Base-by-base conservation (phyloP, 345 rosid species). In the Carallia pectinifolia region DNA sequence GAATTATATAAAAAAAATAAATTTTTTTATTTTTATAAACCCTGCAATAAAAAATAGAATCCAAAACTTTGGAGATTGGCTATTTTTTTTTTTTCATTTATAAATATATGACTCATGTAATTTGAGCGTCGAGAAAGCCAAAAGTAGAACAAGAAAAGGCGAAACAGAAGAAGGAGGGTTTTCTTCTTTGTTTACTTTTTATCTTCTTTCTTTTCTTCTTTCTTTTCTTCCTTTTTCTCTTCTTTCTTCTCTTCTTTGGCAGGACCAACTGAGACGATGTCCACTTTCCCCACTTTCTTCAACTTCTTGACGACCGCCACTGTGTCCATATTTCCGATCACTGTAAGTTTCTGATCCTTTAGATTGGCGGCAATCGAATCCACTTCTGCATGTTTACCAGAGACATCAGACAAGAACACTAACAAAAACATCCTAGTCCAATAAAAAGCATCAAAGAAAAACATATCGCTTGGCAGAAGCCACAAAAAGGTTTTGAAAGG, bases 201-300 rank as follows among this genome's bases (percentile, higher is more conserved):
- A 76, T 88, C 78, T 0, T 81, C 88, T 37, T 87, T 84, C 56
- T 86, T 82, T 0, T 86, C 88, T 0, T 89, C 88, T 6, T 83
- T 85, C 52, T 88, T 80, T 6, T 81, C 90, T 4, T 82, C 91
- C 27, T 93, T 89, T 68, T 90, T 85, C 23, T 84, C 93, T 31
- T 85, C 94, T 67, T 94, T 94, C 86, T 91, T 91, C 75, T 90
- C 96, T 64, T 88, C 98, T 61, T 93, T 90, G 4, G 97, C 98
- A 23, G 98, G 98, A 15, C 98, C 97, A 17, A 91, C 95, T 4
- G 95, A 88, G 44, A 90, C 36, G 36, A 91, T 77, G 77, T 94
- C 98, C 58, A 94, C 97, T 85, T 94, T 94, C 19, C 92, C 98
- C 6, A 94, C 95, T 69, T 90, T 94, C 88, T 88, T 94, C 89